Conservation (phyloP, 192 early-diverging fungal species). For the Rhizophagus prolifer region DNA sequence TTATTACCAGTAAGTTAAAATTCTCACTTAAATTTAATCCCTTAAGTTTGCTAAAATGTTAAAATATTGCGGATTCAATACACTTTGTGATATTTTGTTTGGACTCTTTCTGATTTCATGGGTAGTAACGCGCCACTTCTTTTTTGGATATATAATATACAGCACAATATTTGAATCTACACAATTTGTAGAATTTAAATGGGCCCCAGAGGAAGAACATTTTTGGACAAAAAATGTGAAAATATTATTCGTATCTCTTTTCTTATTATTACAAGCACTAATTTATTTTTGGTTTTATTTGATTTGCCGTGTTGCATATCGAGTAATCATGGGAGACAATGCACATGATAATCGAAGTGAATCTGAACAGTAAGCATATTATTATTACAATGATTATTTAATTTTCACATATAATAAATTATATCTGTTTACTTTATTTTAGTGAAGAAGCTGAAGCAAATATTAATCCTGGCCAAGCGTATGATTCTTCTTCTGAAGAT, state of each 20-base stretch:
- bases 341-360: slow-evolving; percentile 75
- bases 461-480: too few species aligned
- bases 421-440: too few species aligned
- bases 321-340: slow-evolving; percentile 58
- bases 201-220: slow-evolving; percentile 55
- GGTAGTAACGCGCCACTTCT: slow-evolving; percentile 72
- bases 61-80: slow-evolving; percentile 64
- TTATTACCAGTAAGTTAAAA: slow-evolving; percentile 59
- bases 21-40: background rate
- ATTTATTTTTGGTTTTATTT: slow-evolving; percentile 78
- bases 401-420: too few species aligned
- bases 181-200: slow-evolving; percentile 55
- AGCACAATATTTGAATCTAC: slow-evolving; percentile 52
- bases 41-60: slow-evolving; percentile 71
- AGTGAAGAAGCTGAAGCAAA: too few species aligned
- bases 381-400: background rate
- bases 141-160: slow-evolving; percentile 68
- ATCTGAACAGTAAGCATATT: slow-evolving; percentile 37
- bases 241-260: slow-evolving; percentile 57
- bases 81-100: slow-evolving; percentile 69
- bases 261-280: slow-evolving; percentile 64
- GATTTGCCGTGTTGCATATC: slow-evolving; percentile 63
- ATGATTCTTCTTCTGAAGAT: too few species aligned
- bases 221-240: slow-evolving; percentile 49
- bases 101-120: slow-evolving; percentile 73